Evolutionary conservation across 129 eudicot species (phyloP).

Genomic region (Scalesia atractyloides): DNA sequence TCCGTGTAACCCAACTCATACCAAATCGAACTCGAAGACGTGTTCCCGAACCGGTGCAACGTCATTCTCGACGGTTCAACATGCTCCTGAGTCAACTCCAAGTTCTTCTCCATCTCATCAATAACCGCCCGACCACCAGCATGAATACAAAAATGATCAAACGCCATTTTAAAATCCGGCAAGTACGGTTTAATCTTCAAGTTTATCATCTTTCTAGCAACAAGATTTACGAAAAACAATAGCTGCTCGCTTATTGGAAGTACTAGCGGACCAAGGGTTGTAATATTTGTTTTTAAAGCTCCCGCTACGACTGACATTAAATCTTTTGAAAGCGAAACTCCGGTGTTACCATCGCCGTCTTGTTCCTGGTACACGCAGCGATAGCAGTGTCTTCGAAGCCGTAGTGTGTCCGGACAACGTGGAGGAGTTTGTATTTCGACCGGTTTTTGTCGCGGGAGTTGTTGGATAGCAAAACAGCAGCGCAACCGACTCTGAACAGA

Average conservation of each 20-base stretch:
- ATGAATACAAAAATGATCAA: slow-evolving; percentile 64
- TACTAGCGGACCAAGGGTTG: slow-evolving; percentile 54
- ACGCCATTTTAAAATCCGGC: slow-evolving; percentile 58
- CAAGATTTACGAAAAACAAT: slow-evolving; percentile 34
- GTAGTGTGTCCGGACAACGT: slow-evolving; percentile 53
- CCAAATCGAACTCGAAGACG: slow-evolving; percentile 73
- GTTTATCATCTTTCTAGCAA: slow-evolving; percentile 32
- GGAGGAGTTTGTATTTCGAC: slow-evolving; percentile 49
- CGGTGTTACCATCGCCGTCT: slow-evolving; percentile 46
- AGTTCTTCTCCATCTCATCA: slow-evolving; percentile 58
- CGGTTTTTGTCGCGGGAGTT: slow-evolving; percentile 28
- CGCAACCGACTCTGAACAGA: slow-evolving; percentile 55
- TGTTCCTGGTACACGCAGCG: slow-evolving; percentile 58
- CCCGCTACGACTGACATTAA: slow-evolving; percentile 50
- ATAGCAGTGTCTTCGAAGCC: slow-evolving; percentile 50
- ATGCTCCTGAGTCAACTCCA: slow-evolving; percentile 38
- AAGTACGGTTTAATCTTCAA: slow-evolving; percentile 39
- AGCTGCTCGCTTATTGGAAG: slow-evolving; percentile 61
- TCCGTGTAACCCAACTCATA: slow-evolving; percentile 56
- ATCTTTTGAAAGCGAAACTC: slow-evolving; percentile 59
- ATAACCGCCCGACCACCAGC: slow-evolving; percentile 74
- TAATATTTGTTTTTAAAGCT: slow-evolving; percentile 52
- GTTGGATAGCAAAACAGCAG: slow-evolving; percentile 53
- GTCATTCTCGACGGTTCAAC: slow-evolving; percentile 76
- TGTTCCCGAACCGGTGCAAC: slow-evolving; percentile 63